Evolutionary conservation across 192 early-diverging fungal genomes (phyloP).

Genomic region (Mortierella alpina): DNA sequence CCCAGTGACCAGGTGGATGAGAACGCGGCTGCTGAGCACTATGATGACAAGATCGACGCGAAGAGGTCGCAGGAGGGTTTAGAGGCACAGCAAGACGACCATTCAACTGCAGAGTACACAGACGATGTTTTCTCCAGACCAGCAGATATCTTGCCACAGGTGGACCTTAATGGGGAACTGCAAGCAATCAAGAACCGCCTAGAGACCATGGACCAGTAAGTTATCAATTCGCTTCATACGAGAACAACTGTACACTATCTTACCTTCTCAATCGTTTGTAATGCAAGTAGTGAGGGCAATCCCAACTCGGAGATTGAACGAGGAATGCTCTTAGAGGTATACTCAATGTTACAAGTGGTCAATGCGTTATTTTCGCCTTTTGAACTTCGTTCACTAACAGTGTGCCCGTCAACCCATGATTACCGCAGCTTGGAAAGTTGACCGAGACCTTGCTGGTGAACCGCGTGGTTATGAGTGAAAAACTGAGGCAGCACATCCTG

Average conservation of each 20-base stretch:
- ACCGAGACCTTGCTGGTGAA: not conserved
- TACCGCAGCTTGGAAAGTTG: not conserved
- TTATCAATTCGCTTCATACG: too few relatives aligned
- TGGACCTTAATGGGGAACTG: not conserved
- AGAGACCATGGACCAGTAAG: too few relatives aligned
- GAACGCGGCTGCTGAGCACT: too few relatives aligned
- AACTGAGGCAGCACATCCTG: conserved; percentile 9
- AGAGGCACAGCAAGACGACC: too few relatives aligned
- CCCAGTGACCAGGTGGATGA: too few relatives aligned
- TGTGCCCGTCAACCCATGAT: not conserved
- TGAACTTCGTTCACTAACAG: too few relatives aligned
- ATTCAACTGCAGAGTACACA: not conserved
- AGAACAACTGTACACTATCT: too few relatives aligned
- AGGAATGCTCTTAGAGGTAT: not conserved
- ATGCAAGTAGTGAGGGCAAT: too few relatives aligned
- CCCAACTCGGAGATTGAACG: conserved; percentile 2
- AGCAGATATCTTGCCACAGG: conserved; percentile 1
- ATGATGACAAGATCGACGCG: too few relatives aligned
- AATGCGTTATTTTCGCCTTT: not conserved
- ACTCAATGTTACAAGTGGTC: not conserved
- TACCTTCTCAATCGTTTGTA: too few relatives aligned
- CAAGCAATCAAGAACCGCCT: too few relatives aligned
- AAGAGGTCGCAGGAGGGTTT: too few relatives aligned
- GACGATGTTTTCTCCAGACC: not conserved
- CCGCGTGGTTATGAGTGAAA: conserved; percentile 8